phyloP scores from a whole-genome alignment of 2,329 filamentous ascomycete species.

The Penicillium sp. region DNA sequence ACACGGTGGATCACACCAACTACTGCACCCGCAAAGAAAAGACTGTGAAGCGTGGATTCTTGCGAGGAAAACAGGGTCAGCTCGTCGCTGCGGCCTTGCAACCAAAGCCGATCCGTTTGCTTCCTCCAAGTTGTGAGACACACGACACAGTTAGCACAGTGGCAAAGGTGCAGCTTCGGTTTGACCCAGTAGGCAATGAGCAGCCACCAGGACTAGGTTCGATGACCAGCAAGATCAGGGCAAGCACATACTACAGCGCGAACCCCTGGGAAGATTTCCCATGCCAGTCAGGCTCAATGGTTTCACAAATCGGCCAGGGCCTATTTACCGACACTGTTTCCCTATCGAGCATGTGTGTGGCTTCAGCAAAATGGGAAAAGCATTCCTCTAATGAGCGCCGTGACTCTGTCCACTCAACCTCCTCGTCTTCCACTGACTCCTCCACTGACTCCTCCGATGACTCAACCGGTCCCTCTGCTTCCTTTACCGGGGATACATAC shows the following conservation, averaged over 20 bases:
- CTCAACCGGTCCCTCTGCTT: slow-evolving; percentile 35
- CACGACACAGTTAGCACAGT: slow-evolving; percentile 53
- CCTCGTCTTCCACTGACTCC: neutral
- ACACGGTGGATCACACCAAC: slow-evolving; percentile 47
- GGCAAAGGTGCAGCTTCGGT: slow-evolving; percentile 59
- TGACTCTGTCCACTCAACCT: slow-evolving; percentile 30
- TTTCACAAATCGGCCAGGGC: slow-evolving; percentile 47
- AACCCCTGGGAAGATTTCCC: slow-evolving; percentile 54
- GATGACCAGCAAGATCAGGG: slow-evolving; percentile 57
- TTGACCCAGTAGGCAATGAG: slow-evolving; percentile 57
- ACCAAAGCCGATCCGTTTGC: slow-evolving; percentile 57
- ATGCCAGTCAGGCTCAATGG: slow-evolving; percentile 41
- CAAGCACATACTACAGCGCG: slow-evolving; percentile 59
- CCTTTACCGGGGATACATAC: slow-evolving; percentile 44
- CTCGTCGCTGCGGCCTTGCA: slow-evolving; percentile 60
- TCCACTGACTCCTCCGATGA: slow-evolving; percentile 27
- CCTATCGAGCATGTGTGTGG: slow-evolving; percentile 58
- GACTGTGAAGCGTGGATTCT: slow-evolving; percentile 61
- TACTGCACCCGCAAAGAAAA: slow-evolving; percentile 61
- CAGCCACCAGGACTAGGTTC: slow-evolving; percentile 56
- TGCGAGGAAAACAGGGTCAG: slow-evolving; percentile 58
- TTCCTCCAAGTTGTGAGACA: slow-evolving; percentile 38
- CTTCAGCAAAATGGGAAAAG: slow-evolving; percentile 58
- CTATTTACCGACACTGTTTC: slow-evolving; percentile 54
- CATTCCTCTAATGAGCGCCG: slow-evolving; percentile 38